Evolutionary conservation across 345 rosid species (phyloP), one percentile per base, ranked within the genome.

Genomic region (Arabis hirsuta): DNA sequence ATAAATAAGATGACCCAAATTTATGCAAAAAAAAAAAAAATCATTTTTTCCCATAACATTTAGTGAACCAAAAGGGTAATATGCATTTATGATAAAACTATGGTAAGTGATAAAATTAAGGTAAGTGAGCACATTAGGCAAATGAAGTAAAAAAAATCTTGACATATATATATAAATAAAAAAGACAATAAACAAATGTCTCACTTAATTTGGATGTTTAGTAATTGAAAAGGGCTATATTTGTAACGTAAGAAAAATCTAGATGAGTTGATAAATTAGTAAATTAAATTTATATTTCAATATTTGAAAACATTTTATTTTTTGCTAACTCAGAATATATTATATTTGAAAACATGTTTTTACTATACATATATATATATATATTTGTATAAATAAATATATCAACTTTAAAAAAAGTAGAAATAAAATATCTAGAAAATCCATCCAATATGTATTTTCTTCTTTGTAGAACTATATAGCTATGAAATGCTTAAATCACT

Each of bases 81-180:
- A 52, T 56, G 58, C 27, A 63, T 24, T 55, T 55, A 73, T 55
- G 16, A 46, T 46, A 73, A 45, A 73, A 36, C 51, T 62, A 52
- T 45, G 56, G 12, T 32, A 13, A 69, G 22, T 73, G 16, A 64
- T 46, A 73, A 45, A 73, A 36, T 43, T 62, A 52, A 55, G 56
- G 12, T 32, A 13, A 69, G 22, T 73, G 16, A 64, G 31, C 39
- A 65, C 22, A 55, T 46, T 41, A 32, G 16, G 29, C 57, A 24
- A 48, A 55, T 63, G 10, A 43, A 32, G 45, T 72, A 52, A 43
- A 11, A 16, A 46, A 46, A 45, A 55, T 65, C 51, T 47, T 31
- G 9, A 47, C 31, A 55, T 46, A 63, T 19, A 32, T 45, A 5
- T 12, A 36, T 14, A 45, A 16, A 43, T 31, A 5, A 44, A 65